Conservation (phyloP, 345 rosid genomes). For the Eucalyptus coolabah region DNA sequence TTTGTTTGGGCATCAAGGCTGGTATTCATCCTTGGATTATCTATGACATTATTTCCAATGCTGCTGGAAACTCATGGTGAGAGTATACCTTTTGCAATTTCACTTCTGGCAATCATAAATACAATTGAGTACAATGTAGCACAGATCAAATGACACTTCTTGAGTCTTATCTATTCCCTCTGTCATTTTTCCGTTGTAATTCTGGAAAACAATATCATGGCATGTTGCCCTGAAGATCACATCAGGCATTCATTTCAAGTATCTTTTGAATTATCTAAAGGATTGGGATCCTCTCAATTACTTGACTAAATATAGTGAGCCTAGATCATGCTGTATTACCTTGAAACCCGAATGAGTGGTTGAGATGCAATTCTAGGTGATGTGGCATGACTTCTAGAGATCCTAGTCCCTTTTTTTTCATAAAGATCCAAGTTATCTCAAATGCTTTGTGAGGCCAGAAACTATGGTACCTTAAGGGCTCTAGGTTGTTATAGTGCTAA, state of each 20-base stretch:
- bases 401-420: not conserved
- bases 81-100: conserved; percentile 1
- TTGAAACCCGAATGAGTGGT: not conserved
- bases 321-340: not conserved
- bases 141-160: not conserved
- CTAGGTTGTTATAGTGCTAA: not conserved
- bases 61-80: conserved; percentile 98
- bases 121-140: not conserved
- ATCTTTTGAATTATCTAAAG: not conserved
- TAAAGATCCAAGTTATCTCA: not conserved
- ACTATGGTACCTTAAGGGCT: not conserved
- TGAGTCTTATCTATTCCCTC: not conserved
- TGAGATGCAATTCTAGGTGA: not conserved
- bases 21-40: conserved; percentile 89
- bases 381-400: not conserved
- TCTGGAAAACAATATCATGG: not conserved
- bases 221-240: not conserved
- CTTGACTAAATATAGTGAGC: not conserved
- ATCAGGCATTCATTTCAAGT: not conserved
- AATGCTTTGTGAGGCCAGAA: not conserved
- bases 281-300: not conserved
- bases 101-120: not conserved
- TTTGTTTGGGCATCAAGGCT: conserved; percentile 57
- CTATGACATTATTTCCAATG: conserved; percentile 89
- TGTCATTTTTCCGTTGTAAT: not conserved